A percentile compares a stretch with the other conserved stretches of the same genome.
Evolutionary conservation across 1,284 basidiomycete species (phyloP).

Genomic region (Rhodotorula glutinis): DNA sequence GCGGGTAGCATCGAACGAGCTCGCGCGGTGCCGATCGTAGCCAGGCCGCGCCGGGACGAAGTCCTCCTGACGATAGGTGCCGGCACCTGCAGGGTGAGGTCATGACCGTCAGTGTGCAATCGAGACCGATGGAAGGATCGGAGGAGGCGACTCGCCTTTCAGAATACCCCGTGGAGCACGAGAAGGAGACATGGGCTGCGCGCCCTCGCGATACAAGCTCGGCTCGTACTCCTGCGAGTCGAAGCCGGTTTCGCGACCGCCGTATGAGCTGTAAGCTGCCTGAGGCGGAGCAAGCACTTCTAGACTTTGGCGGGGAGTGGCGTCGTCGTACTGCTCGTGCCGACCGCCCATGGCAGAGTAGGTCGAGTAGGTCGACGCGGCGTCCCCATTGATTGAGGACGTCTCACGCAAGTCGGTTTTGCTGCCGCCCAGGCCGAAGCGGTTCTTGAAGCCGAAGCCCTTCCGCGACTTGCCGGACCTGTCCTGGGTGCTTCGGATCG

Average conservation of each 20-base stretch:
- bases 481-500: constrained; percentile 14
- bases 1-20: constrained; percentile 48
- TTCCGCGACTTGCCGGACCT: constrained; percentile 39
- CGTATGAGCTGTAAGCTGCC: constrained; percentile 27
- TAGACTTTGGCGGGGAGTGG: constrained; percentile 20
- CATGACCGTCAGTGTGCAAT: background rate
- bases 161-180: constrained; percentile 73
- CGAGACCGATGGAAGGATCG: background rate
- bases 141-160: constrained; percentile 59
- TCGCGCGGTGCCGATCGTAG: constrained; percentile 46
- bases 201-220: constrained; percentile 58
- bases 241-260: constrained; percentile 14
- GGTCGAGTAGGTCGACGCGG: constrained; percentile 6
- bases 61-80: constrained; percentile 40
- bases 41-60: constrained; percentile 23
- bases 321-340: constrained; percentile 11
- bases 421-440: constrained; percentile 41
- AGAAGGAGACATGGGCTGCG: constrained; percentile 50
- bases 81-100: constrained; percentile 4
- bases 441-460: constrained; percentile 49
- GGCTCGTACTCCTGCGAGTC: constrained; percentile 57
- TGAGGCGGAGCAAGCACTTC: constrained; percentile 24
- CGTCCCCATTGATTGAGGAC: constrained; percentile 12
- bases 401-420: constrained; percentile 28
- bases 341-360: background rate